Conservation (phyloP, 805 yeast genomes). For the Candida tibetensis region DNA sequence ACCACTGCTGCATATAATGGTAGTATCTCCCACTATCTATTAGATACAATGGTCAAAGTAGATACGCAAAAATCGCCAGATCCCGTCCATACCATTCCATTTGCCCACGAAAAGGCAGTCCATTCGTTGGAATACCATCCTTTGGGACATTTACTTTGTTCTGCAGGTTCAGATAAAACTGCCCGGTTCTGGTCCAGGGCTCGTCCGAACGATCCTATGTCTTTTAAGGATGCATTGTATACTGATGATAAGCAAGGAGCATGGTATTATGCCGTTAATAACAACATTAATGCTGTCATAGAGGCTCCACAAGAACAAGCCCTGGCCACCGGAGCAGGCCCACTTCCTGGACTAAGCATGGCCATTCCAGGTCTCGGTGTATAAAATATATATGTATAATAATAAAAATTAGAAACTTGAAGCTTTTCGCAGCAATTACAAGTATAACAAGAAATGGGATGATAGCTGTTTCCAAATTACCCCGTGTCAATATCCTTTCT, state of each 20-base stretch:
- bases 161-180: slow-evolving; percentile 92
- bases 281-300: slow-evolving; percentile 41
- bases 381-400: no score
- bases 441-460: no score
- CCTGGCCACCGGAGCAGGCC: not conserved
- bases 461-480: no score
- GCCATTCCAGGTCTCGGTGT: not conserved
- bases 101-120: slow-evolving; percentile 92
- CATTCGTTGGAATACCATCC: slow-evolving; percentile 92
- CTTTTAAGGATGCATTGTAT: slow-evolving; percentile 79
- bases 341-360: not conserved
- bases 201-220: slow-evolving; percentile 82
- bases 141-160: slow-evolving; percentile 82
- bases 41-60: slow-evolving; percentile 37
- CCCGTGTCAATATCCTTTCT: no score
- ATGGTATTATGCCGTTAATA: slow-evolving; percentile 50
- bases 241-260: slow-evolving; percentile 60
- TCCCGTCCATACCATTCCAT: slow-evolving; percentile 67
- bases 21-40: slow-evolving; percentile 68
- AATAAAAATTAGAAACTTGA: no score
- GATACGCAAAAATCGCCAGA: slow-evolving; percentile 16
- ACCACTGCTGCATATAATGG: slow-evolving; percentile 92
- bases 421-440: no score
- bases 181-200: slow-evolving; percentile 94
- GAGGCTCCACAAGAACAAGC: slow-evolving; percentile 8